A percentile compares a stretch with the other conserved stretches of the same genome.
Evolutionary conservation across 768 basidiomycete genomes (phyloP).

Genomic region (Chalciporus pseudorubinellus): DNA sequence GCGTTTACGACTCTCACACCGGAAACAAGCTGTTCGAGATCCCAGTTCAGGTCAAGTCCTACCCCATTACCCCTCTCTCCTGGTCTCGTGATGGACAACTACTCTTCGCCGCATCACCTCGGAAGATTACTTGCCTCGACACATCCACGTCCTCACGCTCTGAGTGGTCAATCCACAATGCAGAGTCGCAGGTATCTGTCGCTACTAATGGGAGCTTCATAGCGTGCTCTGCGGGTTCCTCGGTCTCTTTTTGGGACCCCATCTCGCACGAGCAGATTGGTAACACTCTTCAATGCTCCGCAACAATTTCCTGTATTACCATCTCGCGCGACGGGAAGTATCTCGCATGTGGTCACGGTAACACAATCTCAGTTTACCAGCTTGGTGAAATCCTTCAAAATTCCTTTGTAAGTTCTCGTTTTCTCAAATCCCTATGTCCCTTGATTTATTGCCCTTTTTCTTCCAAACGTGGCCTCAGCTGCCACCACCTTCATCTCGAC

Average conservation of each 20-base stretch:
- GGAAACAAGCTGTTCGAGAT: neutral
- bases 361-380: neutral
- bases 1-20: slow-evolving; percentile 3
- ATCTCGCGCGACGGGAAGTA: neutral
- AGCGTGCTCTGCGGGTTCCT: neutral
- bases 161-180: neutral
- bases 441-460: neutral
- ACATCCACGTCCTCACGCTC: neutral
- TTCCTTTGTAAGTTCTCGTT: slow-evolving; percentile 2
- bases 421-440: neutral
- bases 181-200: neutral
- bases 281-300: neutral
- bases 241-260: neutral
- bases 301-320: neutral
- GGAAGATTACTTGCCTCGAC: neutral
- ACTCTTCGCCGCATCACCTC: neutral
- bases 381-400: slow-evolving; percentile 2
- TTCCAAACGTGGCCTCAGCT: neutral
- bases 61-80: neutral
- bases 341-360: neutral
- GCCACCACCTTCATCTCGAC: neutral
- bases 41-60: neutral
- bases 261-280: neutral
- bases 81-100: neutral
- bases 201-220: neutral